Conservation (phyloP, 1,284 basidiomycete species). For the Abortiporus biennis region DNA sequence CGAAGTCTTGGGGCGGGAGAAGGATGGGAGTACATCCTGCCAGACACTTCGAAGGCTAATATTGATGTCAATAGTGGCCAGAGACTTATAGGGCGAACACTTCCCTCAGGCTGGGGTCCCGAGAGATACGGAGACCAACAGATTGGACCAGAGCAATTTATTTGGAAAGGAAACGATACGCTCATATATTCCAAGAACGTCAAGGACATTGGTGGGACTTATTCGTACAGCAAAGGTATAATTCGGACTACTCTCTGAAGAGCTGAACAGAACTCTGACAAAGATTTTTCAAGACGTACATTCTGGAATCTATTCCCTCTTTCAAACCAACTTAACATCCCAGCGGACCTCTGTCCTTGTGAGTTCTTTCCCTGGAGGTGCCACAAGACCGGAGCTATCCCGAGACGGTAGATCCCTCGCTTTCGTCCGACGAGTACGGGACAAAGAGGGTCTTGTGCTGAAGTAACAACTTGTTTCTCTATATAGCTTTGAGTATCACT, state of each 20-base stretch:
- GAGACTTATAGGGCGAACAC: slow-evolving; percentile 45
- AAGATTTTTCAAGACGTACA: slow-evolving; percentile 48
- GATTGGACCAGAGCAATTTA: slow-evolving; percentile 65
- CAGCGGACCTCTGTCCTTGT: slow-evolving; percentile 47
- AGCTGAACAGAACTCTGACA: background rate
- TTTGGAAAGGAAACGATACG: slow-evolving; percentile 52
- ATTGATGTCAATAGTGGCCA: slow-evolving; percentile 44
- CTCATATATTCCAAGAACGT: slow-evolving; percentile 65
- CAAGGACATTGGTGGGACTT: slow-evolving; percentile 41
- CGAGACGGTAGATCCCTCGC: slow-evolving; percentile 62
- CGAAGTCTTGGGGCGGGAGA: slow-evolving; percentile 65
- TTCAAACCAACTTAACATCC: slow-evolving; percentile 53
- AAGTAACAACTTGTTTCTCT: slow-evolving; percentile 42
- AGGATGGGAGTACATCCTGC: slow-evolving; percentile 59
- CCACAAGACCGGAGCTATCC: slow-evolving; percentile 68
- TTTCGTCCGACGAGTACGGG: slow-evolving; percentile 66
- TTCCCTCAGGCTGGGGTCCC: slow-evolving; percentile 54
- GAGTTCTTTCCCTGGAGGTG: slow-evolving; percentile 54
- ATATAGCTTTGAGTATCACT: background rate
- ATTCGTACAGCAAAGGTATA: slow-evolving; percentile 58
- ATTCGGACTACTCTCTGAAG: background rate
- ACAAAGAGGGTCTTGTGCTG: slow-evolving; percentile 64
- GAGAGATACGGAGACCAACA: slow-evolving; percentile 59
- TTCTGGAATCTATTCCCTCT: slow-evolving; percentile 64
- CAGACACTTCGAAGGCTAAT: slow-evolving; percentile 22